Percentiles rank a stretch among this genome's conserved stretches.
Conservation (phyloP, 2,329 filamentous ascomycete species). For the Pestalotiopsis sp. region DNA sequence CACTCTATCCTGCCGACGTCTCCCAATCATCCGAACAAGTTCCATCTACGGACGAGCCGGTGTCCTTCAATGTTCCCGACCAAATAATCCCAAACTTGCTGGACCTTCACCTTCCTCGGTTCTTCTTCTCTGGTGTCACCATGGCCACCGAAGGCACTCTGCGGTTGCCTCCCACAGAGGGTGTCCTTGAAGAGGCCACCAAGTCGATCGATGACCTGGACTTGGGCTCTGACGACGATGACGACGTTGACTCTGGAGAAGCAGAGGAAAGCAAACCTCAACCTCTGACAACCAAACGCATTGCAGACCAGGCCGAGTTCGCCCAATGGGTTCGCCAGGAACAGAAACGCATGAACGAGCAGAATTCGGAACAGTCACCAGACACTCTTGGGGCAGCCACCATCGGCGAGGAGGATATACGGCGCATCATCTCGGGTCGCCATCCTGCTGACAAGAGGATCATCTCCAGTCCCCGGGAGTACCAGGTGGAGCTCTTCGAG, state of each 20-base stretch:
- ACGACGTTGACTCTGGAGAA: conserved; percentile 13
- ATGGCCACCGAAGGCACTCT: not conserved
- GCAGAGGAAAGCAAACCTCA: conserved; percentile 18
- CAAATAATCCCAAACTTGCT: not conserved
- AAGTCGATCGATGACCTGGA: conserved; percentile 21
- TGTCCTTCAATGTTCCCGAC: too few relatives aligned
- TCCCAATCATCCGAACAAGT: too few relatives aligned
- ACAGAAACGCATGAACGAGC: conserved; percentile 18
- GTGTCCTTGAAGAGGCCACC: not conserved
- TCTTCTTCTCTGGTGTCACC: not conserved
- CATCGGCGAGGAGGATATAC: not conserved
- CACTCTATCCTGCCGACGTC: too few relatives aligned
- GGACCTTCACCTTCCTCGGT: not conserved
- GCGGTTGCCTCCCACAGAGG: not conserved
- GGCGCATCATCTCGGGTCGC: not conserved
- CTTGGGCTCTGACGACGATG: not conserved
- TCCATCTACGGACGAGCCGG: too few relatives aligned
- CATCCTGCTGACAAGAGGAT: conserved; percentile 51
- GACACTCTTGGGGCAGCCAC: not conserved
- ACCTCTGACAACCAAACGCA: not conserved
- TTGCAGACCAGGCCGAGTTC: conserved; percentile 16
- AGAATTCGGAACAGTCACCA: not conserved
- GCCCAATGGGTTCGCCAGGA: conserved; percentile 24
- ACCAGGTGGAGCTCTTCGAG: conserved; percentile 91
- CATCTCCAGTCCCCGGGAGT: conserved; percentile 81